Base-by-base conservation (phyloP, 441 rosid species). In the Gossypium lobatum region DNA sequence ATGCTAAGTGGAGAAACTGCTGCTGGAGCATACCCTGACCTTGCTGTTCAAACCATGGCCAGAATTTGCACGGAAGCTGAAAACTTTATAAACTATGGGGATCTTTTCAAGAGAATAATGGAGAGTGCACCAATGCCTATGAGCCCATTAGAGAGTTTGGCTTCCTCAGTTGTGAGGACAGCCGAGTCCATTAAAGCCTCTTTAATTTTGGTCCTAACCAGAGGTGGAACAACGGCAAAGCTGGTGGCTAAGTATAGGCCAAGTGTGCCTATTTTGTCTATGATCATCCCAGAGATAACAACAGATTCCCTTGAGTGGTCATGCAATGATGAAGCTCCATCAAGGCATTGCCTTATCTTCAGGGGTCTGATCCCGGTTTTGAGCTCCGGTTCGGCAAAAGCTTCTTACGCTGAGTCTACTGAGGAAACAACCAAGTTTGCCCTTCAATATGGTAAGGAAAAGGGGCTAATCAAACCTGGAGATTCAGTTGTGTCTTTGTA, bases 1-100 rank as follows among this genome's bases (percentile, higher is more conserved):
- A 89, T 89, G 94, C 89, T 89, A 3, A 85, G 89, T 26, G 92
- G 94, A n/a, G 94, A 89, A 76, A 88, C 89, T 4, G 92, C 94
- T 20, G 93, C 91, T 6, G 89, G 93, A 70, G 82, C 84, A 14
- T 85, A 89, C 74, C 93, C 91, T 4, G 89, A 82, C 13, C 52
- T 85, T 16, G 85, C 90, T 34, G 90, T 89, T 39, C 73, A 64
- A 3, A 88, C 86, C 48, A 88, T 89, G 93, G 85, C 93, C 7
- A 85, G 83, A 69, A 89, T 89, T 31, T 89, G 92, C 62, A 18
- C 77, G 23, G 93, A 88, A 31, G 93, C 94, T 26, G 90, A 88
- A 76, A 76, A 82, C 66, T 82, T 72, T 0, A 75, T 86, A 4
- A 66, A 85, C 14, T 87, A 84, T 26, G 84, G 81, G 6, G 79